These are phyloP conservation scores for Amylostereum chailletii DNA, from an alignment of 1,284 basidiomycete genomes.

Conservation along the genomic window DNA sequence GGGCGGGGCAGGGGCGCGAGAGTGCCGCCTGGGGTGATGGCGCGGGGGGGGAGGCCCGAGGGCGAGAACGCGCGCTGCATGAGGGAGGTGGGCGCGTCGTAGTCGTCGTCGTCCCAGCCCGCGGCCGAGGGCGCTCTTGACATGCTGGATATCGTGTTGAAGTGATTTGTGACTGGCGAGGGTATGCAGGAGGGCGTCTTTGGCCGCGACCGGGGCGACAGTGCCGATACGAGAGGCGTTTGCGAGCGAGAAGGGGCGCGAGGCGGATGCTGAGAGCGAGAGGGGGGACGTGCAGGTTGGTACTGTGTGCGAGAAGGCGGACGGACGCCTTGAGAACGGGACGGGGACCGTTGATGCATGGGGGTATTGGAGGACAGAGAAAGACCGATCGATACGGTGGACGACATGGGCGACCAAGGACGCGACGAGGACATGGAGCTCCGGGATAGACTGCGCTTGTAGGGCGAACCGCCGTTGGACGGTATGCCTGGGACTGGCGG, in stretches of 20 bases:
- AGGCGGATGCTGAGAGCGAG: constrained; percentile 19
- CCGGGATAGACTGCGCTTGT: constrained; percentile 58
- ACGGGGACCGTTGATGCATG: constrained; percentile 10
- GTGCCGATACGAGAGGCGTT: constrained; percentile 22
- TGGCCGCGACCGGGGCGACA: constrained; percentile 45
- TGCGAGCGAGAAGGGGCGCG: constrained; percentile 21
- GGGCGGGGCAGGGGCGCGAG: constrained; percentile 54
- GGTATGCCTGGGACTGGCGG: constrained; percentile 37
- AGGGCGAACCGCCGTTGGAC: constrained; percentile 24
- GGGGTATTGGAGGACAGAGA: no score
- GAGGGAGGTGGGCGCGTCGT: constrained; percentile 25
- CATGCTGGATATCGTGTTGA: constrained; percentile 37
- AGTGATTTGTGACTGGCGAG: constrained; percentile 36
- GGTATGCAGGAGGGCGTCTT: constrained; percentile 75
- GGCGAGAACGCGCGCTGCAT: constrained; percentile 63
- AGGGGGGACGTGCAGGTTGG: constrained; percentile 20
- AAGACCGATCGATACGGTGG: constrained; percentile 46
- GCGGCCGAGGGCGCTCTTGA: constrained; percentile 36
- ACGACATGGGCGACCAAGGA: constrained; percentile 71
- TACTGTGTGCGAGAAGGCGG: constrained; percentile 17
- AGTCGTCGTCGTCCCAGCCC: constrained; percentile 38
- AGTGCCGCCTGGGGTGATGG: constrained; percentile 29
- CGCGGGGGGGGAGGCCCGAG: constrained; percentile 26
- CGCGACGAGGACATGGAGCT: constrained; percentile 70
- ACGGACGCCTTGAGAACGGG: constrained; percentile 13